Evolutionary conservation across 768 basidiomycete genomes (phyloP).

Genomic region (Pulveroboletus ravenelii): DNA sequence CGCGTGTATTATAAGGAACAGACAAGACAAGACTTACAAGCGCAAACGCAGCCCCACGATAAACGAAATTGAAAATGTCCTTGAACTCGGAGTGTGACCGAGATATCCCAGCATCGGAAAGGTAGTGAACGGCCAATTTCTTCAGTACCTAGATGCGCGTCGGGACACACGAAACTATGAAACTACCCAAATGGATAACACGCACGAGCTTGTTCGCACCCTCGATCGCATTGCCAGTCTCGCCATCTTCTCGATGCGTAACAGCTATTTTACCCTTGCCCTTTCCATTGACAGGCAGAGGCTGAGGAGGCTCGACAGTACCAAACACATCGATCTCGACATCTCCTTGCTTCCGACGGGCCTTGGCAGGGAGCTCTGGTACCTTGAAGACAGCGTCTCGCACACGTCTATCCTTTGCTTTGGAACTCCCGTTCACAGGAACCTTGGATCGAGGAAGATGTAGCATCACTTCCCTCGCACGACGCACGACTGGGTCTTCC

Average conservation of each 20-base stretch:
- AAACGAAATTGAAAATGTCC: slow-evolving; percentile 37
- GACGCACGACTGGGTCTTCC: slow-evolving; percentile 31
- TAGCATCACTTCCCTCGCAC: slow-evolving; percentile 37
- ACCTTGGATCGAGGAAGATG: slow-evolving; percentile 30
- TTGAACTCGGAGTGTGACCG: slow-evolving; percentile 39
- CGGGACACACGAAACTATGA: not conserved
- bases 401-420: slow-evolving; percentile 1
- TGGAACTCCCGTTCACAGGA: slow-evolving; percentile 4
- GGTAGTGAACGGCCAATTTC: slow-evolving; percentile 32
- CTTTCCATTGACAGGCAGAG: slow-evolving; percentile 26
- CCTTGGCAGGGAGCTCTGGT: slow-evolving; percentile 40
- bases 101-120: slow-evolving; percentile 29
- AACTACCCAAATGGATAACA: not conserved
- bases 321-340: slow-evolving; percentile 31
- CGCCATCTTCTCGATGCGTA: slow-evolving; percentile 23
- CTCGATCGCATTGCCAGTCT: slow-evolving; percentile 38
- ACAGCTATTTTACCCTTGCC: slow-evolving; percentile 35
- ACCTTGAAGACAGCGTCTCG: slow-evolving; percentile 38
- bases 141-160: slow-evolving; percentile 35
- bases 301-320: slow-evolving; percentile 15
- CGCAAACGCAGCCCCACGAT: slow-evolving; percentile 38
- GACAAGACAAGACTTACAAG: slow-evolving; percentile 29
- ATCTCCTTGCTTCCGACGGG: slow-evolving; percentile 13
- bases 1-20: not conserved
- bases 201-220: slow-evolving; percentile 59